Base-by-base conservation (phyloP, 805 yeast genomes). In the Blastobotrys robertii region DNA sequence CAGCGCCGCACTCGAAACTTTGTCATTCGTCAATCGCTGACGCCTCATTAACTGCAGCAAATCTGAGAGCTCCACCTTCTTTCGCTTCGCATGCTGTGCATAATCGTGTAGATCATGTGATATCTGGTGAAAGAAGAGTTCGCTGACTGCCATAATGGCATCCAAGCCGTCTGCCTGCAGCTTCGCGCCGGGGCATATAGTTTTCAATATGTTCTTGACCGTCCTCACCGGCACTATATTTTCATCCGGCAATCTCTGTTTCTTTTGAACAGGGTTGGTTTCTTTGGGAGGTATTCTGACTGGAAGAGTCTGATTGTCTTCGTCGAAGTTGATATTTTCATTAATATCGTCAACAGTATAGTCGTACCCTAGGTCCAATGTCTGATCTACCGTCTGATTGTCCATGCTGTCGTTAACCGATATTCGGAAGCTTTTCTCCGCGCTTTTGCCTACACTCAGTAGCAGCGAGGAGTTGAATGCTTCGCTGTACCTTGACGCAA, bases 71-170 rank as follows among this genome's bases (percentile, higher is more conserved):
- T 59, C 57, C 4, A 66, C 52, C 1, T 50, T 50, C 31, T 50
- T 53, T n/a, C 57, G 37, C 28, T 45, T 49, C 1, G 65, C 56
- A 44, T 67, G 70, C 1, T 49, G 48, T 0, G 68, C 52, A 38
- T 64, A 67, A 0, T 62, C 58, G 1, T 44, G 41, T 4, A 66
- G 42, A 42, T 62, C 68, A 1, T 45, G 46, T 1, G 58, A 30
- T 2, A 52, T 39, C 31, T 57, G 62, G 15, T 52, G 55, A 32
- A 66, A 55, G 45, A 53, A 66, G 13, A 35, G 36, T 2, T 57
- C 50, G 2, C 65, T 54, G 2, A 60, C 56, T 2, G 50, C 50
- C 5, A 48, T 30, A 2, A 66, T 16, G 1, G 55, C 48, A 0
- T 51, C 47, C 2, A 49, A 9, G 2, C 59, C 54, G n/a, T 56